Percentiles rank a stretch among this genome's conserved stretches.
phyloP scores from a whole-genome alignment of 805 yeast species.

The Pichia membranifaciens region DNA sequence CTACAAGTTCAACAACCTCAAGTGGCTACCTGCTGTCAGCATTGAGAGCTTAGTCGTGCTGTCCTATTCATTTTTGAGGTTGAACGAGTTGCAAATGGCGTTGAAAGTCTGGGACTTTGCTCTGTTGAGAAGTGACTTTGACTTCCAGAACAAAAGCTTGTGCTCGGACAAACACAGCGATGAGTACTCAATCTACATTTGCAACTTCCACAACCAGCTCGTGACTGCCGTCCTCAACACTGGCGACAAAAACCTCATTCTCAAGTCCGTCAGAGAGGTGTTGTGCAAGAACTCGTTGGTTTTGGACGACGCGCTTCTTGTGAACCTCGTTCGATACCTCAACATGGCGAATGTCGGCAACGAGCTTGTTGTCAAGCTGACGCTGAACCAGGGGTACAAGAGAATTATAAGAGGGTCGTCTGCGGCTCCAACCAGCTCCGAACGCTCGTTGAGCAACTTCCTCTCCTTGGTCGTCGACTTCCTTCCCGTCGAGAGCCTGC shows the following conservation, averaged over 20 bases:
- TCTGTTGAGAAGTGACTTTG: conserved; percentile 30
- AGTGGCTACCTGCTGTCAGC: conserved; percentile 32
- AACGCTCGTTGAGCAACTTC: conserved; percentile 23
- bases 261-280: conserved; percentile 28
- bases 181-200: conserved; percentile 15
- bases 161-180: background rate
- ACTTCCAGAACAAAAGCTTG: conserved; percentile 15
- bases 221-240: conserved; percentile 17
- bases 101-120: conserved; percentile 28
- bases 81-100: conserved; percentile 21
- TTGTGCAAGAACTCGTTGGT: conserved; percentile 25
- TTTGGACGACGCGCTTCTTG: conserved; percentile 21
- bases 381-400: conserved; percentile 30
- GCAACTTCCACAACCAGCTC: conserved; percentile 20
- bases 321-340: conserved; percentile 24
- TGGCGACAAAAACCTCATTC: conserved; percentile 20
- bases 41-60: conserved; percentile 24
- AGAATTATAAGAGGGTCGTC: conserved; percentile 5
- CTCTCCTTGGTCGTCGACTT: conserved; percentile 28
- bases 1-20: conserved; percentile 24
- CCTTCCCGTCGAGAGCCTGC: conserved; percentile 18
- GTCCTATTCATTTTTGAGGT: conserved; percentile 21
- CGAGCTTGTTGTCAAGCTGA: conserved; percentile 22
- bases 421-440: background rate
- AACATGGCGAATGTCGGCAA: conserved; percentile 13